phyloP scores from a whole-genome alignment of 129 eudicot genomes.

The Arctium minus region DNA sequence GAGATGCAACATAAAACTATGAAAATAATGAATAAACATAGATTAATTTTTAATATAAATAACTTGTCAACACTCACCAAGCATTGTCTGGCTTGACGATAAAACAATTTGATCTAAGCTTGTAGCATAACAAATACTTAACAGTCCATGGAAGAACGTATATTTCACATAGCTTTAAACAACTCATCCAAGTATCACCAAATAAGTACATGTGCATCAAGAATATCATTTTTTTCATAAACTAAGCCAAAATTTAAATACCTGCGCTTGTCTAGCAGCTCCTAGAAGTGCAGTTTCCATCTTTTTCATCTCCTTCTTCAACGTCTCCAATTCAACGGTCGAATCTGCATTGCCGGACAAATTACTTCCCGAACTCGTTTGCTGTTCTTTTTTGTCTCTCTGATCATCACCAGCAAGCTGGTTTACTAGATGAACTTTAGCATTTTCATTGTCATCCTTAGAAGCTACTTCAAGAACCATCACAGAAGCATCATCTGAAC shows the following conservation, averaged over 20 bases:
- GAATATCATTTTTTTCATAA: not conserved
- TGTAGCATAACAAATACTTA: not conserved
- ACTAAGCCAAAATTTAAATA: constrained; percentile 16
- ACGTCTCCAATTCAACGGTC: constrained; percentile 52
- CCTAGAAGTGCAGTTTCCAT: constrained; percentile 87
- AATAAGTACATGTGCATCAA: not conserved
- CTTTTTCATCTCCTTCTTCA: constrained; percentile 79
- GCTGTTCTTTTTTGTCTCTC: constrained; percentile 22
- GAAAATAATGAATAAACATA: not conserved
- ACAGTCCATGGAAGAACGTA: not conserved
- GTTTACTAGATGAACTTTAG: constrained; percentile 24
- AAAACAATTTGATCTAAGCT: constrained; percentile 6
- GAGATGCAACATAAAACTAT: not conserved
- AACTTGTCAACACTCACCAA: not conserved
- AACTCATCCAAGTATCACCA: not conserved
- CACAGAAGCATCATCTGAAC: constrained; percentile 27
- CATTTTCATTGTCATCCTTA: constrained; percentile 28
- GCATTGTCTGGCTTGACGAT: not conserved
- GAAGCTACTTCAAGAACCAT: constrained; percentile 34
- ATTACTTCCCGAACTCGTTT: constrained; percentile 35
- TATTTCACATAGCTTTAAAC: not conserved
- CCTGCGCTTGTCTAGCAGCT: constrained; percentile 94
- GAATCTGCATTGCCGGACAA: constrained; percentile 32
- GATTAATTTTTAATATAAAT: not conserved
- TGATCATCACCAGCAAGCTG: constrained; percentile 31